Evolutionary conservation across 106 monocot species (phyloP).

Genomic region (Gastrodia elata): DNA sequence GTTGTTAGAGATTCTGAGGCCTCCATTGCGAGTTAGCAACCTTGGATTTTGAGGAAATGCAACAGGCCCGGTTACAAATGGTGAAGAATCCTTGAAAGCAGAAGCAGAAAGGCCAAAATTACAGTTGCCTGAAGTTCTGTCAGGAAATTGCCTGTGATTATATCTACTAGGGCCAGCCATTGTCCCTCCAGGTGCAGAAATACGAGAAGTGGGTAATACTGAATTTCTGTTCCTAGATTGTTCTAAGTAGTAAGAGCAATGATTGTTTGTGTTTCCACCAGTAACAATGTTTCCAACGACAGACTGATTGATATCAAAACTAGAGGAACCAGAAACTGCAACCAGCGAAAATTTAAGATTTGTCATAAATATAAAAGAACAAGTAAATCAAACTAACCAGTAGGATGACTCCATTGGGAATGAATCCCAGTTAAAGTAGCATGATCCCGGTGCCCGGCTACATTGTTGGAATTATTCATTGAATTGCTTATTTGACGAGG

Average conservation of each 20-base stretch:
- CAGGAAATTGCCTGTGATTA: not conserved
- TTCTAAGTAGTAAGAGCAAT: not conserved
- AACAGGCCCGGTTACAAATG: not conserved
- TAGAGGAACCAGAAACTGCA: not conserved
- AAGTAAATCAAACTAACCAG: slow-evolving; percentile 1
- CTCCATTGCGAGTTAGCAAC: not conserved
- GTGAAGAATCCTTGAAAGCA: not conserved
- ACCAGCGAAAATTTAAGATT: not conserved
- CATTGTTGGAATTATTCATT: not conserved
- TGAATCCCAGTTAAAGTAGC: not conserved
- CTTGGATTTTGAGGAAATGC: not conserved
- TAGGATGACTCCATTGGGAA: not conserved
- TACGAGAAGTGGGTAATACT: not conserved
- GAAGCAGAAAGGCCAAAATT: not conserved
- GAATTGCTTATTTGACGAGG: not conserved
- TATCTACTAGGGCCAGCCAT: not conserved
- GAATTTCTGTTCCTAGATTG: not conserved
- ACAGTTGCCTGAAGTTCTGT: not conserved
- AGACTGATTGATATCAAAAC: not conserved
- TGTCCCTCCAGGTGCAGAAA: not conserved
- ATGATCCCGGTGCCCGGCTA: not conserved
- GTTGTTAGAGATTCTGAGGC: not conserved
- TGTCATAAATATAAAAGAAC: not conserved
- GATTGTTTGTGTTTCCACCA: not conserved
- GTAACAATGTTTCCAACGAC: not conserved